Evolutionary conservation across 2,329 filamentous ascomycete species (phyloP).

Genomic region (Neocucurbitaria cava): DNA sequence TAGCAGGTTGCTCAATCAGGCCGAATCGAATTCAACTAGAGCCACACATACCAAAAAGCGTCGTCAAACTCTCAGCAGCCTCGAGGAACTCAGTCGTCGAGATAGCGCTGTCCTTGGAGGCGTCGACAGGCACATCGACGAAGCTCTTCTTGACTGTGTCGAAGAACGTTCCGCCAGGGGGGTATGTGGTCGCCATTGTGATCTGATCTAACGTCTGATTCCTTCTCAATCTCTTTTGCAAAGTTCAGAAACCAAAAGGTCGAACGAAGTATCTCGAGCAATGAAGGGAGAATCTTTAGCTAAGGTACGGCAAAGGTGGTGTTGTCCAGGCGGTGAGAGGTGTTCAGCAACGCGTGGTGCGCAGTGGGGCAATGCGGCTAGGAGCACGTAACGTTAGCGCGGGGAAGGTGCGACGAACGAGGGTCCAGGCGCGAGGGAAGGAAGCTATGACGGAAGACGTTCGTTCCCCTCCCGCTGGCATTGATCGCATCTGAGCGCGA

Average conservation of each 20-base stretch:
- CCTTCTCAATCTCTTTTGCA: too few species aligned
- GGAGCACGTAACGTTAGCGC: constrained; percentile 20
- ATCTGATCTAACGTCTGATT: too few species aligned
- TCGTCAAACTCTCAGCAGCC: constrained; percentile 84
- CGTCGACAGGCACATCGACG: constrained; percentile 78
- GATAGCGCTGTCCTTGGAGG: constrained; percentile 77
- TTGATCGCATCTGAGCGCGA: constrained; percentile 2
- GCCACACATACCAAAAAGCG: constrained; percentile 77
- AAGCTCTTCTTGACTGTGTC: constrained; percentile 86
- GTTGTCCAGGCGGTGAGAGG: constrained; percentile 23
- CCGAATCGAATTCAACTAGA: background rate
- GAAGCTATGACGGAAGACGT: background rate
- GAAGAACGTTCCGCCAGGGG: constrained; percentile 79
- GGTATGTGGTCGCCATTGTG: constrained; percentile 41
- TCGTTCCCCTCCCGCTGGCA: background rate
- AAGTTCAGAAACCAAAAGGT: too few species aligned
- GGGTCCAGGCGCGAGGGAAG: constrained; percentile 11
- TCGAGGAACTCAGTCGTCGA: constrained; percentile 88
- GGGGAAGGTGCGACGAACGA: constrained; percentile 25
- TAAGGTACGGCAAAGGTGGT: constrained; percentile 12
- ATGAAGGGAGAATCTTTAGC: background rate
- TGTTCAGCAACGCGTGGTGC: constrained; percentile 8
- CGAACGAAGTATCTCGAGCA: background rate
- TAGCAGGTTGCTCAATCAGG: background rate
- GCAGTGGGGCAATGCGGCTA: constrained; percentile 18